Evolutionary conservation across 2,329 filamentous ascomycete species (phyloP).

Genomic region (Fonsecaea multimorphosa): DNA sequence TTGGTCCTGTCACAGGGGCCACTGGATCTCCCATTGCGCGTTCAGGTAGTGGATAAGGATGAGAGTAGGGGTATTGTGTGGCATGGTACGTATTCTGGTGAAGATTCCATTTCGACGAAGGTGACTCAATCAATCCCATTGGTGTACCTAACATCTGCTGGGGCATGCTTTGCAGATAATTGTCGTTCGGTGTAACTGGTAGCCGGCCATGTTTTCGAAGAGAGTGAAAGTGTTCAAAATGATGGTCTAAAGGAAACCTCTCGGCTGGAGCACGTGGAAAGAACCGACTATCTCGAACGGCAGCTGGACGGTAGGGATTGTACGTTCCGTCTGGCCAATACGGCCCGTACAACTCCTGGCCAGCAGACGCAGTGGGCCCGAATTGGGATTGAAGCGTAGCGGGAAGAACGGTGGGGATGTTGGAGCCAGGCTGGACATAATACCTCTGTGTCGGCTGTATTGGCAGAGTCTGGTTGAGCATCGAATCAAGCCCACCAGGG

Average conservation of each 20-base stretch:
- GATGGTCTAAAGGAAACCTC: constrained; percentile 34
- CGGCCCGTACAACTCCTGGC: constrained; percentile 63
- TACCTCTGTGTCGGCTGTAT: constrained; percentile 49
- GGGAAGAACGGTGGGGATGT: constrained; percentile 65
- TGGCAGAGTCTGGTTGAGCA: constrained; percentile 63
- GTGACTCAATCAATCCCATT: constrained; percentile 21
- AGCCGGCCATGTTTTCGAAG: constrained; percentile 22
- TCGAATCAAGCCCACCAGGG: constrained; percentile 61
- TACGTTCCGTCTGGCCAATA: constrained; percentile 70
- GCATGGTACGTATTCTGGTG: constrained; percentile 20
- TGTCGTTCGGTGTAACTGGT: constrained; percentile 14
- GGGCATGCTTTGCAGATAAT: constrained; percentile 16
- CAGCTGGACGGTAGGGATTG: constrained; percentile 65
- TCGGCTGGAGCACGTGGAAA: constrained; percentile 37
- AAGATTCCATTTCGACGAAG: constrained; percentile 25
- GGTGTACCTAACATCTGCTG: constrained; percentile 19
- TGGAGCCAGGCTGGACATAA: constrained; percentile 55
- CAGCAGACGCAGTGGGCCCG: constrained; percentile 64
- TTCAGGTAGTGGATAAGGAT: constrained; percentile 21
- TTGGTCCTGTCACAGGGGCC: constrained; percentile 19
- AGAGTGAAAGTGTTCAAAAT: constrained; percentile 23
- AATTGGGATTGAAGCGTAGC: constrained; percentile 63
- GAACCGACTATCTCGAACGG: constrained; percentile 60
- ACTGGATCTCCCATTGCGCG: constrained; percentile 19
- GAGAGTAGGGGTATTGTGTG: constrained; percentile 20